Conservation (phyloP, 73 alveolate genomes). For the Paramecium octaurelia region DNA sequence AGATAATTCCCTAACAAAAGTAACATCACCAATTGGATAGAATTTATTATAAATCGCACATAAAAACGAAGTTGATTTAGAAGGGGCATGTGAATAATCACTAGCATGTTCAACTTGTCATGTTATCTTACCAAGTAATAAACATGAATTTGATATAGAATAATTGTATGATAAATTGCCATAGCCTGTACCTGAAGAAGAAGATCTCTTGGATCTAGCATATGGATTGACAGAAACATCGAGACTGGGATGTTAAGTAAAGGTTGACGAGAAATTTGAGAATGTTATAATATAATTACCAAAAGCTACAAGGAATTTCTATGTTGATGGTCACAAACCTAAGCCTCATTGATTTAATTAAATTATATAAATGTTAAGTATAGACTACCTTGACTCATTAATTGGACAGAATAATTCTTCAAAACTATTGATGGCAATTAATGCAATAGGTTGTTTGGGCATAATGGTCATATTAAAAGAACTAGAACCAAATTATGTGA, state of each 20-base stretch:
- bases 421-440: neutral
- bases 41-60: slow-evolving; percentile 78
- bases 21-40: slow-evolving; percentile 72
- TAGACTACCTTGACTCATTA: neutral
- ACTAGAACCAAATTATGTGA: neutral
- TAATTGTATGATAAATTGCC: slow-evolving; percentile 69
- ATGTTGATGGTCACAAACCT: slow-evolving; percentile 79
- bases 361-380: neutral
- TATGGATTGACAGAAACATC: slow-evolving; percentile 85
- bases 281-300: slow-evolving; percentile 76
- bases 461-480: neutral
- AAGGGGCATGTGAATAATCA: slow-evolving; percentile 89
- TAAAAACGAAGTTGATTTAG: slow-evolving; percentile 74
- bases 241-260: slow-evolving; percentile 84
- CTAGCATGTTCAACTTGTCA: slow-evolving; percentile 92
- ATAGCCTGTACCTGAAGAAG: slow-evolving; percentile 80
- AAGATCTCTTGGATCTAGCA: slow-evolving; percentile 87
- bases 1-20: slow-evolving; percentile 68
- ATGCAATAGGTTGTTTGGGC: neutral
- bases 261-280: slow-evolving; percentile 69
- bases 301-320: slow-evolving; percentile 70
- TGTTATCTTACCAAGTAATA: slow-evolving; percentile 65
- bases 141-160: neutral
- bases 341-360: slow-evolving; percentile 70
- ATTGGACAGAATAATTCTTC: neutral